phyloP scores from a whole-genome alignment of 306 rosid species.

The Sindora glabra region DNA sequence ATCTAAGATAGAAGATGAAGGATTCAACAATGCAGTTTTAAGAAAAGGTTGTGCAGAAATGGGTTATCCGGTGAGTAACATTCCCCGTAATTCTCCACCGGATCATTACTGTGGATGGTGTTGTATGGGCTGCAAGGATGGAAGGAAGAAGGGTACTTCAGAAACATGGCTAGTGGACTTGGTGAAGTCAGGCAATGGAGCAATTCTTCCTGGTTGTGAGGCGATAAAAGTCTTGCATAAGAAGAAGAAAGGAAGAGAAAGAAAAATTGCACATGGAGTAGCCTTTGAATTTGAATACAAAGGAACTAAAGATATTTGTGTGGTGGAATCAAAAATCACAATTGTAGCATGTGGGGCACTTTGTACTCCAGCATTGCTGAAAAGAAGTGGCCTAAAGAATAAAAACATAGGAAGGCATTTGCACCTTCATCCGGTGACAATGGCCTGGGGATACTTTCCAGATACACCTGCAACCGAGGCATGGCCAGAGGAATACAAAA shows the following conservation, averaged over 20 bases:
- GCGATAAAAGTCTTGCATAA: slow-evolving; percentile 45
- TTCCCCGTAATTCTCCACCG: slow-evolving; percentile 59
- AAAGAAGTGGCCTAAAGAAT: slow-evolving; percentile 59
- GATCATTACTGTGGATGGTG: slow-evolving; percentile 94
- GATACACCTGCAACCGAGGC: slow-evolving; percentile 25
- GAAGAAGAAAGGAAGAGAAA: slow-evolving; percentile 30
- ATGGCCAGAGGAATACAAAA: slow-evolving; percentile 53
- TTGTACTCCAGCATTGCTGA: slow-evolving; percentile 54
- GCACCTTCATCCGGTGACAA: slow-evolving; percentile 79
- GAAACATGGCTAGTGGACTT: slow-evolving; percentile 87
- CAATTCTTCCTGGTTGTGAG: slow-evolving; percentile 54
- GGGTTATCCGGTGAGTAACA: slow-evolving; percentile 51
- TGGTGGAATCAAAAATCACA: slow-evolving; percentile 71
- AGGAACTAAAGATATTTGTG: slow-evolving; percentile 44
- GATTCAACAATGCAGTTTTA: slow-evolving; percentile 63
- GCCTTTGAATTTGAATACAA: slow-evolving; percentile 34
- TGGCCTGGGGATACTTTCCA: slow-evolving; percentile 92
- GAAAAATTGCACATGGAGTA: slow-evolving; percentile 47
- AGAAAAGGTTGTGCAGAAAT: slow-evolving; percentile 71
- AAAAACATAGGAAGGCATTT: slow-evolving; percentile 58
- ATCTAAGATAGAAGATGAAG: slow-evolving; percentile 51
- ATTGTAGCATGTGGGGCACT: slow-evolving; percentile 81
- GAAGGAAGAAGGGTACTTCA: slow-evolving; percentile 60
- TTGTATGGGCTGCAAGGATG: slow-evolving; percentile 69
- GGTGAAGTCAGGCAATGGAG: slow-evolving; percentile 68